Evolutionary conservation across 2,329 filamentous ascomycete species (phyloP).

Genomic region (Aspergillus spinulosporus): DNA sequence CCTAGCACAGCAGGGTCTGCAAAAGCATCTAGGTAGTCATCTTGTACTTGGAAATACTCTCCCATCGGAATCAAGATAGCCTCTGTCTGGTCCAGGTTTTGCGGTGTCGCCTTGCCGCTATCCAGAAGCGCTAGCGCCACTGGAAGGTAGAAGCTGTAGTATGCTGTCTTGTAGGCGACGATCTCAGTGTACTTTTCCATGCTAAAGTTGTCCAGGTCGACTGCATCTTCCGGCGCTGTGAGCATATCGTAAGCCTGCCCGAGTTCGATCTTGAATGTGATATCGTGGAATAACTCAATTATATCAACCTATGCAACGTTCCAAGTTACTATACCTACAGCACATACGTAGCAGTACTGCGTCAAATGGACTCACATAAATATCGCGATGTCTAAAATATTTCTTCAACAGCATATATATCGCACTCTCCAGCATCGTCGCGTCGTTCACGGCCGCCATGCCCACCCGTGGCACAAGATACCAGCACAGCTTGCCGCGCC

Average conservation of each 20-base stretch:
- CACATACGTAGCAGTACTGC: too few relatives aligned
- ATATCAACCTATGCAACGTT: slow-evolving; percentile 89
- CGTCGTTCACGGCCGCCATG: slow-evolving; percentile 97
- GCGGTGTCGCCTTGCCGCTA: slow-evolving; percentile 81
- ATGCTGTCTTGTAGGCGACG: slow-evolving; percentile 99
- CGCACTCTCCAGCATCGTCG: slow-evolving; percentile 84
- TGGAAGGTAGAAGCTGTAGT: slow-evolving; percentile 98
- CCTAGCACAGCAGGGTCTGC: slow-evolving; percentile 89
- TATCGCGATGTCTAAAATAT: slow-evolving; percentile 65
- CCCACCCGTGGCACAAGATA: slow-evolving; percentile 79
- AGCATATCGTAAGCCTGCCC: slow-evolving; percentile 93
- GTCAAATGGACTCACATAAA: too few relatives aligned
- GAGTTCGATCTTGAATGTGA: slow-evolving; percentile 89
- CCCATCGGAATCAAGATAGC: slow-evolving; percentile 95
- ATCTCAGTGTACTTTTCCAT: slow-evolving; percentile 93
- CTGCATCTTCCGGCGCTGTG: slow-evolving; percentile 89
- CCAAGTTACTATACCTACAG: slow-evolving; percentile 31
- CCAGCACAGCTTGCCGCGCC: slow-evolving; percentile 93
- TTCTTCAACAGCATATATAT: slow-evolving; percentile 94
- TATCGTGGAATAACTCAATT: slow-evolving; percentile 94
- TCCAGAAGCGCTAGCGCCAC: slow-evolving; percentile 81
- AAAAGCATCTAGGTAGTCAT: slow-evolving; percentile 98
- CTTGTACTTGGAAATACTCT: slow-evolving; percentile 99
- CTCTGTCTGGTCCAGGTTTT: slow-evolving; percentile 85
- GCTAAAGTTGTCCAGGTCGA: slow-evolving; percentile 93